Evolutionary conservation across 371 early-diverging fungal genomes (phyloP).

Genomic region (Ordospora colligata): DNA sequence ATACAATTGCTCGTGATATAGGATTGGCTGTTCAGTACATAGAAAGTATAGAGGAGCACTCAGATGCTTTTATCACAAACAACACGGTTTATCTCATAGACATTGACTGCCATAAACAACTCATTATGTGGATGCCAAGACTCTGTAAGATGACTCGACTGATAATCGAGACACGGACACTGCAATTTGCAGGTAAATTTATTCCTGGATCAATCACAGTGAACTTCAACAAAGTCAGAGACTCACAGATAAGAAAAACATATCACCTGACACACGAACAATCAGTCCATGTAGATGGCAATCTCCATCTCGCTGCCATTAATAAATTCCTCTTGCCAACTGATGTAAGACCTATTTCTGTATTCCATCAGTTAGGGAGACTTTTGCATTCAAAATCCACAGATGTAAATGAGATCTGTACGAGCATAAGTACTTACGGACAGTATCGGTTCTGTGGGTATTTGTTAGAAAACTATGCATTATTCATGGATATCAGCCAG

Average conservation of each 20-base stretch:
- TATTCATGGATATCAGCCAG: not conserved
- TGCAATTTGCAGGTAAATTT: not conserved
- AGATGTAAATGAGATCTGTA: not conserved
- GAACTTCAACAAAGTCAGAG: not conserved
- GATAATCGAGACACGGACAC: constrained; percentile 18
- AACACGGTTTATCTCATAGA: constrained; percentile 5
- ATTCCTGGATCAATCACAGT: not conserved
- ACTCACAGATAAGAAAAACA: not conserved
- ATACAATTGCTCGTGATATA: not conserved
- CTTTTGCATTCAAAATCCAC: not conserved
- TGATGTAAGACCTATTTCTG: not conserved
- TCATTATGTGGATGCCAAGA: constrained; percentile 1
- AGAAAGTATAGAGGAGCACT: not conserved
- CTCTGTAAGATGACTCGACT: constrained; percentile 1
- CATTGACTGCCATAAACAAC: constrained; percentile 2
- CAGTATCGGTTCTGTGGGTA: not conserved
- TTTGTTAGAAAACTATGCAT: not conserved
- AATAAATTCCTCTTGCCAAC: not conserved
- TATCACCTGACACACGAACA: not conserved
- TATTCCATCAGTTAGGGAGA: not conserved
- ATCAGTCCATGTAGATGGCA: not conserved
- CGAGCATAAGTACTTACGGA: not conserved
- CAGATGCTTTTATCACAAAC: not conserved
- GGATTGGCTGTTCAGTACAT: constrained; percentile 2
- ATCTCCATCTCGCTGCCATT: not conserved